Evolutionary conservation across 192 early-diverging fungal species (phyloP).

Genomic region (Backusella westeae): DNA sequence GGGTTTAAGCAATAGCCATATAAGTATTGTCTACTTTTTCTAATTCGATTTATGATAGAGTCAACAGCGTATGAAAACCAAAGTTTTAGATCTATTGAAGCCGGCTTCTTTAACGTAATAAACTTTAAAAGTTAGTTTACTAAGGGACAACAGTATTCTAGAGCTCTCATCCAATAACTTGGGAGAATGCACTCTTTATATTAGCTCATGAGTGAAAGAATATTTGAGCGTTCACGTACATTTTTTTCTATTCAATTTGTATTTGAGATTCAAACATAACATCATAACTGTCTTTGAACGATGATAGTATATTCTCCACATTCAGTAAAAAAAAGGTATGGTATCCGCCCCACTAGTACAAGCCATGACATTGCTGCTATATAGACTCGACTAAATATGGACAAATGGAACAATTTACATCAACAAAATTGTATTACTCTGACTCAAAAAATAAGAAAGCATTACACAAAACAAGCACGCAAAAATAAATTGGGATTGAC

Average conservation of each 20-base stretch:
- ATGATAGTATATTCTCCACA: no score
- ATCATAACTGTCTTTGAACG: no score
- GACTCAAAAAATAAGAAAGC: background rate
- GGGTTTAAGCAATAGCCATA: background rate
- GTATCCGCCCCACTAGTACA: background rate
- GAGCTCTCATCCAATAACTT: no score
- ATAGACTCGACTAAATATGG: background rate
- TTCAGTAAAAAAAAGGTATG: no score
- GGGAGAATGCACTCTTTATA: no score
- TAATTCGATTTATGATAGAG: no score
- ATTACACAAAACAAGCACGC: background rate
- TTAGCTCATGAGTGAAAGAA: no score
- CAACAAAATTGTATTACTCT: background rate
- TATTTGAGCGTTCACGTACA: no score
- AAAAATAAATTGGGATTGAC: background rate
- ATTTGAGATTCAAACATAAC: no score
- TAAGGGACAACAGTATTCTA: background rate
- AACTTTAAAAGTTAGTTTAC: background rate
- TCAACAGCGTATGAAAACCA: background rate
- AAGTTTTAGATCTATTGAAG: background rate
- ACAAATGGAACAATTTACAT: no score
- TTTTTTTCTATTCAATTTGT: no score
- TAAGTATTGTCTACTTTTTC: background rate
- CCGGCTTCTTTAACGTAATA: no score
- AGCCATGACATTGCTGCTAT: background rate